A percentile compares a stretch with the other conserved stretches of the same genome.
phyloP scores from a whole-genome alignment of 768 basidiomycete species.

The Mrakia blollopis region DNA sequence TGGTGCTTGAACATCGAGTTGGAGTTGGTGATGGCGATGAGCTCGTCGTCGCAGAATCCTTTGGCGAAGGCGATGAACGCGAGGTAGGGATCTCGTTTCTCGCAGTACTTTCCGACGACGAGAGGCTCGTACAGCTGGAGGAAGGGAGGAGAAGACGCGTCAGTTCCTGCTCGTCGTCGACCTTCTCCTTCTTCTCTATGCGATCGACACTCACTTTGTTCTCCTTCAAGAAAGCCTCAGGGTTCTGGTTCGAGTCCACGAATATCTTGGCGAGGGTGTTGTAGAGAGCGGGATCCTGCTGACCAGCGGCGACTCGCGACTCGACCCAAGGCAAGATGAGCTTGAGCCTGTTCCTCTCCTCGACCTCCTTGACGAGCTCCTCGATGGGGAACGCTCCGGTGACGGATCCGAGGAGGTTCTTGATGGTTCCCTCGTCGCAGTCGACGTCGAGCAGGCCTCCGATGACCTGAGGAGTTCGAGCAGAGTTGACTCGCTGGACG shows the following conservation, averaged over 20 bases:
- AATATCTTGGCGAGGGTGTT: constrained; percentile 98
- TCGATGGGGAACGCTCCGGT: constrained; percentile 97
- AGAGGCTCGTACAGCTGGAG: constrained; percentile 86
- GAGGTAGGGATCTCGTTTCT: constrained; percentile 94
- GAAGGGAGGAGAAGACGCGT: neutral
- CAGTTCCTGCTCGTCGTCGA: neutral
- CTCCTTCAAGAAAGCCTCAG: constrained; percentile 95
- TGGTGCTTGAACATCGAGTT: constrained; percentile 99
- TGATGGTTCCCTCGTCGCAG: constrained; percentile 93
- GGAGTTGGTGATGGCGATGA: constrained; percentile 93
- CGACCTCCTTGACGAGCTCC: constrained; percentile 94
- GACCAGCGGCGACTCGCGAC: constrained; percentile 84
- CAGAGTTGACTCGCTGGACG: constrained; percentile 95
- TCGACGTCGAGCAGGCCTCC: constrained; percentile 96
- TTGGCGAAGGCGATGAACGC: constrained; percentile 99
- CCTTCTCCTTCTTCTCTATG: neutral
- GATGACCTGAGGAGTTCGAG: constrained; percentile 92
- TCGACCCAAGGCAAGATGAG: constrained; percentile 97
- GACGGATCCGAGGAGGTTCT: constrained; percentile 85
- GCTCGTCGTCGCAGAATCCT: constrained; percentile 96
- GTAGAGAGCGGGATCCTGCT: constrained; percentile 87
- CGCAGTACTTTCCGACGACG: constrained; percentile 98
- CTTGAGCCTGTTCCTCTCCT: constrained; percentile 91
- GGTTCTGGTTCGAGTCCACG: constrained; percentile 98
- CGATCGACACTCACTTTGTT: constrained; percentile 67